Conservation (phyloP, 1,139 yeast species). For the Blastobotrys elegans region DNA sequence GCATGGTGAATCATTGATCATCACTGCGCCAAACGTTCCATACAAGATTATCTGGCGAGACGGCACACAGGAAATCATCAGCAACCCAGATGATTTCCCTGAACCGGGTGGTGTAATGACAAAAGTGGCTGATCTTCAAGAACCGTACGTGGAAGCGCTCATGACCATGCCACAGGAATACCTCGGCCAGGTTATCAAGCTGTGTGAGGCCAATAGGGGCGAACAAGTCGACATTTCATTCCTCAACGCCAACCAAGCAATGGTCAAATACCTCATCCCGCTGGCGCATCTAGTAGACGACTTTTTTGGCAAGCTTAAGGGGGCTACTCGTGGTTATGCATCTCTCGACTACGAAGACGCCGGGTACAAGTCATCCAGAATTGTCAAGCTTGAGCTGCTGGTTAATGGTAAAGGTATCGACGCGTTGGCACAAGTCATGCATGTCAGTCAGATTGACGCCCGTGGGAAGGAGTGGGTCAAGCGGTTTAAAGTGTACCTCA, state of each 20-base stretch:
- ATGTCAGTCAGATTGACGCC: conserved; percentile 64
- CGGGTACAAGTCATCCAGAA: conserved; percentile 74
- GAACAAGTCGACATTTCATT: conserved; percentile 75
- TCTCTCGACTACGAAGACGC: conserved; percentile 92
- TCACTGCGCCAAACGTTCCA: conserved; percentile 96
- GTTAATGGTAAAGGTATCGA: conserved; percentile 90
- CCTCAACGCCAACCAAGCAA: conserved; percentile 65
- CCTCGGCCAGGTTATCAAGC: conserved; percentile 76
- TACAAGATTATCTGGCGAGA: conserved; percentile 62
- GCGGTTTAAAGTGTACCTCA: conserved; percentile 70
- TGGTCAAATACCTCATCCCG: conserved; percentile 76
- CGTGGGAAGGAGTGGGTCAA: conserved; percentile 80
- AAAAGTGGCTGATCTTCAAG: conserved; percentile 59
- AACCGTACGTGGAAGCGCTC: conserved; percentile 85
- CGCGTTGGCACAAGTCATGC: conserved; percentile 89
- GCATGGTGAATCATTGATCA: conserved; percentile 86
- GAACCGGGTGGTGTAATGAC: conserved; percentile 38
- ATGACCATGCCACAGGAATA: conserved; percentile 91
- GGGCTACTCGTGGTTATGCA: conserved; percentile 88
- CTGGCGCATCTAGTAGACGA: conserved; percentile 89
- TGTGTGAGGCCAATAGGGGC: conserved; percentile 84
- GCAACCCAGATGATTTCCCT: conserved; percentile 93
- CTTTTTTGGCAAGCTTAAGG: conserved; percentile 88
- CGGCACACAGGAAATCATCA: conserved; percentile 60
- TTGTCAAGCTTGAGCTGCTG: conserved; percentile 80